Evolutionary conservation across 495 filamentous ascomycete species (phyloP).

Genomic region (Hyaloscypha hepaticicola): DNA sequence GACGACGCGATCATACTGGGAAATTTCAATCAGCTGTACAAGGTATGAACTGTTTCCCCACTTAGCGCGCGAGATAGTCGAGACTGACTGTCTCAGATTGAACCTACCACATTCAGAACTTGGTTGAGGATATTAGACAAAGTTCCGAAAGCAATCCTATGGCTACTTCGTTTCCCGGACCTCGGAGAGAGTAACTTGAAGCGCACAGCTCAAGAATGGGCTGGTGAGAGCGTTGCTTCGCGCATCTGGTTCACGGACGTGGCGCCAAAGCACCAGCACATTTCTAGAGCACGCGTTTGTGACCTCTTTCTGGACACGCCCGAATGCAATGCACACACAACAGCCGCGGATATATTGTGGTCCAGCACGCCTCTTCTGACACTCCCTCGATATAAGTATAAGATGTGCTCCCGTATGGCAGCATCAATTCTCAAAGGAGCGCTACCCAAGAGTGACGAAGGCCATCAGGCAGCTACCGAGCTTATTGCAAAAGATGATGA

Average conservation of each 20-base stretch:
- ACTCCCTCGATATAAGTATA: conserved; percentile 90
- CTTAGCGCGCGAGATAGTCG: neutral
- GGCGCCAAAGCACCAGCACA: conserved; percentile 92
- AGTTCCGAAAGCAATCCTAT: conserved; percentile 85
- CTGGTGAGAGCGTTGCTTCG: conserved; percentile 80
- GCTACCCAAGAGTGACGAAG: conserved; percentile 66
- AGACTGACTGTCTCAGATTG: conserved; percentile 62
- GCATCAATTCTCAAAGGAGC: conserved; percentile 91
- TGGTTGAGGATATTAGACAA: conserved; percentile 93
- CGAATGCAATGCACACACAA: conserved; percentile 98
- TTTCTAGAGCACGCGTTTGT: conserved; percentile 84
- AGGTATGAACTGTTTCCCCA: conserved; percentile 56
- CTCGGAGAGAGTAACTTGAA: conserved; percentile 83
- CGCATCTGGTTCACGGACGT: conserved; percentile 94
- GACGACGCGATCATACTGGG: conserved; percentile 90
- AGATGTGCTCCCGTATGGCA: conserved; percentile 99
- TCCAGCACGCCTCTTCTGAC: conserved; percentile 92
- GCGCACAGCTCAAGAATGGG: conserved; percentile 79
- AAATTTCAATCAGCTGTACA: conserved; percentile 99
- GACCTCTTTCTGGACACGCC: conserved; percentile 97
- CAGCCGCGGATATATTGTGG: conserved; percentile 95
- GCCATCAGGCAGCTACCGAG: conserved; percentile 65
- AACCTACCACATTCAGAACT: conserved; percentile 92
- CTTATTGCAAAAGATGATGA: conserved; percentile 78
- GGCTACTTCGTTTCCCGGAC: conserved; percentile 96